Evolutionary conservation across 2,329 filamentous ascomycete genomes (phyloP).

Genomic region (Leptographium galeiforme): DNA sequence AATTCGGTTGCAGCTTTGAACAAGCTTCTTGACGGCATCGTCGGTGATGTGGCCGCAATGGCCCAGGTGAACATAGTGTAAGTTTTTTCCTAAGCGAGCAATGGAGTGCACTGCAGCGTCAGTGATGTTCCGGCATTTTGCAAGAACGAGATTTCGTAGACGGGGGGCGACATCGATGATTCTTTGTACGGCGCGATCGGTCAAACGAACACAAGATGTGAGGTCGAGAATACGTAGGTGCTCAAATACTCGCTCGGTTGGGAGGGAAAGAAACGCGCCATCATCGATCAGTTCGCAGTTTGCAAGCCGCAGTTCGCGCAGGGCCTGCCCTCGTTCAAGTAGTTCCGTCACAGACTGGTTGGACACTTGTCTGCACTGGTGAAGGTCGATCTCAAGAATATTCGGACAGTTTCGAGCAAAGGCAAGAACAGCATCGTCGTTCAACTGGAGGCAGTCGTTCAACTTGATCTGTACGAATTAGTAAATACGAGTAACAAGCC

Average conservation of each 20-base stretch:
- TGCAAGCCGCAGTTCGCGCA: constrained; percentile 82
- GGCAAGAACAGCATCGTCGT: constrained; percentile 66
- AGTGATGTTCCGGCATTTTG: constrained; percentile 88
- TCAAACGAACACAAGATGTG: constrained; percentile 73
- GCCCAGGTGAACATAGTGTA: constrained; percentile 92
- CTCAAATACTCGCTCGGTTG: constrained; percentile 58
- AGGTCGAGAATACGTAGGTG: constrained; percentile 86
- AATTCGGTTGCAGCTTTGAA: constrained; percentile 80
- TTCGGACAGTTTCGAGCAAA: constrained; percentile 84
- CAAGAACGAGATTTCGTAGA: constrained; percentile 81
- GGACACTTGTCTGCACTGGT: constrained; percentile 69
- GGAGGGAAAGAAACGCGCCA: constrained; percentile 71
- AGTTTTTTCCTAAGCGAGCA: constrained; percentile 78
- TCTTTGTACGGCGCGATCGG: constrained; percentile 74
- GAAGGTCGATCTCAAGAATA: constrained; percentile 90
- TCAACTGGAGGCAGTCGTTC: constrained; percentile 79
- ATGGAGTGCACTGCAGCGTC: constrained; percentile 81
- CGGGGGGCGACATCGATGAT: constrained; percentile 80
- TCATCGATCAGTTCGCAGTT: constrained; percentile 79
- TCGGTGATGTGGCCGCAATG: constrained; percentile 91
- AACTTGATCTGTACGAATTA: constrained; percentile 59
- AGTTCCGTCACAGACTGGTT: constrained; percentile 75
- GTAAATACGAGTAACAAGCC: neutral
- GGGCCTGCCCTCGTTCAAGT: constrained; percentile 60
- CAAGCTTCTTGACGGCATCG: constrained; percentile 68